These are phyloP conservation scores for Microsporum audouinii DNA, from an alignment of 2,329 filamentous ascomycete genomes.

Conservation along the genomic window DNA sequence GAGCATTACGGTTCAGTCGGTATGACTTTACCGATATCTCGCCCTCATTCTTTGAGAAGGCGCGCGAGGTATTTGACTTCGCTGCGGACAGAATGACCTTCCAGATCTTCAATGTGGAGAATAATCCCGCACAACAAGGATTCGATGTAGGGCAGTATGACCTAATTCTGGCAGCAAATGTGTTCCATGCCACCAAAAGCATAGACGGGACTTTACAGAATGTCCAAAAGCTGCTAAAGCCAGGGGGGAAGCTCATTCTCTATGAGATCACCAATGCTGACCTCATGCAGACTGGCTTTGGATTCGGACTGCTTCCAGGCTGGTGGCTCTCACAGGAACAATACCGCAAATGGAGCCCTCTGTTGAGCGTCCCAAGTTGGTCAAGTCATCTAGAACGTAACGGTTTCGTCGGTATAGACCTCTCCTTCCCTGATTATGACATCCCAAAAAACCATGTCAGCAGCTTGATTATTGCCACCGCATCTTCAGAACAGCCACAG, in stretches of 20 bases:
- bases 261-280: background rate
- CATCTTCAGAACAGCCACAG: too few relatives aligned
- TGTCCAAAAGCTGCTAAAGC: conserved; percentile 15
- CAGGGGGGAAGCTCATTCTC: background rate
- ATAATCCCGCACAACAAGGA: conserved; percentile 15
- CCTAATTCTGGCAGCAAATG: conserved; percentile 17
- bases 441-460: too few relatives aligned
- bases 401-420: too few relatives aligned
- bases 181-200: conserved; percentile 16
- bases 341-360: too few relatives aligned
- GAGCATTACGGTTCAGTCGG: background rate
- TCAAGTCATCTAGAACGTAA: too few relatives aligned
- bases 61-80: background rate
- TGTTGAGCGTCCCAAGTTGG: too few relatives aligned
- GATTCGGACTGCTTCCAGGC: background rate
- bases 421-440: too few relatives aligned
- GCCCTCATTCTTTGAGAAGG: background rate
- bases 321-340: background rate
- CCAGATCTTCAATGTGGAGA: conserved; percentile 14
- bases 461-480: too few relatives aligned
- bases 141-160: conserved; percentile 15
- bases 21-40: conserved; percentile 9
- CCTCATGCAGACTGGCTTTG: background rate
- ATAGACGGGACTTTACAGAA: conserved; percentile 10
- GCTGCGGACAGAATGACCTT: background rate